phyloP scores from a whole-genome alignment of 345 rosid species.

The Ceriops tagal region DNA sequence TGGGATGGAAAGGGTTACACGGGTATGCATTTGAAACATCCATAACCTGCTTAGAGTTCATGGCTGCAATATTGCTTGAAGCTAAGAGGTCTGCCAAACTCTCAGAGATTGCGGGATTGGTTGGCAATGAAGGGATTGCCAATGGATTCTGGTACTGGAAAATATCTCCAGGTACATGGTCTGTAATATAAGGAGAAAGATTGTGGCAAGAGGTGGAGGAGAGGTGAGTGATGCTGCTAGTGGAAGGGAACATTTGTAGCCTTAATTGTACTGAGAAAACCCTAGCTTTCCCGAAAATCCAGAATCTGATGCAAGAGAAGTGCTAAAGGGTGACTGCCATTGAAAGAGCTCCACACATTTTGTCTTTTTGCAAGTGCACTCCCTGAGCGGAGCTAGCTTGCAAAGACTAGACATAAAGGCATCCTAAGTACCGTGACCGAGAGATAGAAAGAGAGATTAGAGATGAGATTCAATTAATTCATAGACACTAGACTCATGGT shows the following conservation, averaged over 20 bases:
- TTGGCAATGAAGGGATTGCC: conserved; percentile 9
- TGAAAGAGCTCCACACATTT: conserved; percentile 9
- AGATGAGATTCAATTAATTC: too few species aligned
- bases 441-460: not conserved
- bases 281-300: conserved; percentile 4
- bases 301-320: not conserved
- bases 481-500: too few species aligned
- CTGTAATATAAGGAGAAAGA: conserved; percentile 8
- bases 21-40: conserved; percentile 2
- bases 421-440: not conserved
- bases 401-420: not conserved
- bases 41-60: conserved; percentile 7
- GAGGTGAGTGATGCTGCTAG: conserved; percentile 8
- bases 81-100: conserved; percentile 16
- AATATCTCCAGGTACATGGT: conserved; percentile 9
- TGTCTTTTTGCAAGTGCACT: not conserved
- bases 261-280: conserved; percentile 3
- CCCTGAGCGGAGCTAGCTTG: too few species aligned
- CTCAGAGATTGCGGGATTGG: conserved; percentile 14
- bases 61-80: conserved; percentile 5
- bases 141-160: conserved; percentile 19
- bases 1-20: not conserved
- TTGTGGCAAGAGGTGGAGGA: conserved; percentile 15
- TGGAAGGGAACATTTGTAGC: conserved; percentile 29
- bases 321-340: not conserved